These are phyloP conservation scores for Trypanosoma lewisi DNA, from an alignment of 208 protist genomes.

Conservation along the genomic window DNA sequence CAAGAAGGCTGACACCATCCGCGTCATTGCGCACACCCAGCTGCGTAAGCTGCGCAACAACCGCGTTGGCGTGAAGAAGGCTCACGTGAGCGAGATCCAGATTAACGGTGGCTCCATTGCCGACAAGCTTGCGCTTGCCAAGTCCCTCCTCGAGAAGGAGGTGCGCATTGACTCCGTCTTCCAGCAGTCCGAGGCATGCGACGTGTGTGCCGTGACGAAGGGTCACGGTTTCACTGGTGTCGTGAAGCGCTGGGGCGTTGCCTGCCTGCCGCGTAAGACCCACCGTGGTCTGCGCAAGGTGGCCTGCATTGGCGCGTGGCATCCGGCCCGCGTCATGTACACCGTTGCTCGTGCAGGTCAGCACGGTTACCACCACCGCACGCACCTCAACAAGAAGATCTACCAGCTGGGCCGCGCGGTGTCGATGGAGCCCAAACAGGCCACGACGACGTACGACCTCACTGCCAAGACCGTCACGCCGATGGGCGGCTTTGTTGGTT, in stretches of 20 bases:
- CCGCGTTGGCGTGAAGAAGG: conserved; percentile 98
- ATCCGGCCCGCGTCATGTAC: conserved; percentile 96
- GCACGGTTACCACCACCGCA: conserved; percentile 98
- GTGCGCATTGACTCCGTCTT: conserved; percentile 95
- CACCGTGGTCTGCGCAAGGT: conserved; percentile 99
- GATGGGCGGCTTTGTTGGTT: conserved; percentile 99
- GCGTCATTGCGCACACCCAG: conserved; percentile 99
- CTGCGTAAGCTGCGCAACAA: conserved; percentile 95
- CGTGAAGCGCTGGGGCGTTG: conserved; percentile 96
- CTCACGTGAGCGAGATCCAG: conserved; percentile 99
- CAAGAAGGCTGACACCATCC: conserved; percentile 96
- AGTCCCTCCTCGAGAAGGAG: conserved; percentile 95
- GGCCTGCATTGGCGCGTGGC: conserved; percentile 99
- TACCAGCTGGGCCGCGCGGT: conserved; percentile 95
- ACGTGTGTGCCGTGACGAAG: conserved; percentile 97
- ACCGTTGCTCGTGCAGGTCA: conserved; percentile 99
- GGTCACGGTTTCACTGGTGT: conserved; percentile 99
- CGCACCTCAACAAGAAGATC: conserved; percentile 99
- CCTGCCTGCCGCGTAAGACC: conserved; percentile 98
- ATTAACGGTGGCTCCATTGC: conserved; percentile 97
- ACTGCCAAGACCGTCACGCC: conserved; percentile 99
- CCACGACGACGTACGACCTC: conserved; percentile 96
- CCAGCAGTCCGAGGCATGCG: conserved; percentile 95
- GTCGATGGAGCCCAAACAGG: conserved; percentile 76
- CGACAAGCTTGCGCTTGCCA: conserved; percentile 96